Conservation (phyloP, 2,329 filamentous ascomycete species). For the Diaporthe longicolla region DNA sequence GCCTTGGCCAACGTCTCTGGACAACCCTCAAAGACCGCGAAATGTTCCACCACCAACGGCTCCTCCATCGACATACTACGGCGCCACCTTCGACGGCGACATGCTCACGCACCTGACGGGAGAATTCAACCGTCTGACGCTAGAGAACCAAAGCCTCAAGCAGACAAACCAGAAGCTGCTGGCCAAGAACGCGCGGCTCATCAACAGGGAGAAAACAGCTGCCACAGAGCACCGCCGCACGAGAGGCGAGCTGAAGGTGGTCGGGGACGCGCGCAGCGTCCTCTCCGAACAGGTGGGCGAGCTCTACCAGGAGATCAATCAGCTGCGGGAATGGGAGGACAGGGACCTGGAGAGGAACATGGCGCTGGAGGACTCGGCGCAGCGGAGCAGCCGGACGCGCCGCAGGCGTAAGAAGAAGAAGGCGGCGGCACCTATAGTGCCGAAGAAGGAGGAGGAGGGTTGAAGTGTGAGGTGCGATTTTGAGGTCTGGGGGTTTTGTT, state of each 20-base stretch:
- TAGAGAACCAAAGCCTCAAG: background rate
- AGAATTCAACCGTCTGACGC: background rate
- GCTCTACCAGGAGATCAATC: background rate
- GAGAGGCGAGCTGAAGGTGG: background rate
- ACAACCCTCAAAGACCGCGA: too few species aligned
- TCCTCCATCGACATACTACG: too few species aligned
- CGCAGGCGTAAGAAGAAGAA: background rate
- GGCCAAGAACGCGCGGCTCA: background rate
- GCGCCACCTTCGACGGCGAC: background rate
- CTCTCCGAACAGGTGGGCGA: conserved; percentile 14
- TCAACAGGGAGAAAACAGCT: background rate
- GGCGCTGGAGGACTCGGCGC: background rate
- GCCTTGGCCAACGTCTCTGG: too few species aligned
- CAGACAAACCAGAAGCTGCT: background rate
- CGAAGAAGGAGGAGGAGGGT: background rate
- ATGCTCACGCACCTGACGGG: background rate
- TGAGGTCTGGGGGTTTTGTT: background rate
- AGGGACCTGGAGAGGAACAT: background rate
- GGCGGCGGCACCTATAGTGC: background rate
- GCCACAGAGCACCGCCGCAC: background rate
- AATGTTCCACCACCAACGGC: too few species aligned
- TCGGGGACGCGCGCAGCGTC: background rate
- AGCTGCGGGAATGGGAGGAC: background rate
- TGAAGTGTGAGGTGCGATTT: background rate
- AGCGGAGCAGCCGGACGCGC: background rate